Conservation (phyloP, 192 early-diverging fungal species). For the Backusella tarrabulga region DNA sequence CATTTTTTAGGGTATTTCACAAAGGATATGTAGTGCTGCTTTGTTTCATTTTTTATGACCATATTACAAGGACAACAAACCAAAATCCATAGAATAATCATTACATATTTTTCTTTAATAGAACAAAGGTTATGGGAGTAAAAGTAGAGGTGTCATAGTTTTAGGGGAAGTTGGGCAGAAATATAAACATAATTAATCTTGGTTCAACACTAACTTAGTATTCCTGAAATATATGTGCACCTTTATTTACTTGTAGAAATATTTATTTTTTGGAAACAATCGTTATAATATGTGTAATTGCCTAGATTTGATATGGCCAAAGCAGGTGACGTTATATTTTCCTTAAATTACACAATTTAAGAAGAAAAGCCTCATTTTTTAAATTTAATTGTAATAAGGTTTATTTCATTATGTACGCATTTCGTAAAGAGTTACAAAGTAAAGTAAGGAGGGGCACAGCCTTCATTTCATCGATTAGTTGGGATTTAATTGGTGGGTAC, state of each 20-base stretch:
- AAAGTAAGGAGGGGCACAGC: not conserved
- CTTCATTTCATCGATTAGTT: not conserved
- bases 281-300: not conserved
- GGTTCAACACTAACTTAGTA: not conserved
- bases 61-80: not conserved
- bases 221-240: not conserved
- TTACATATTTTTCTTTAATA: not conserved
- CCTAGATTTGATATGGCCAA: not conserved
- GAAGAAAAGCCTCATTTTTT: not conserved
- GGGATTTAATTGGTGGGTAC: not conserved
- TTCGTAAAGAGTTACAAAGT: not conserved
- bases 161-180: not conserved
- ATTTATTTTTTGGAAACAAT: not conserved
- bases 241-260: not conserved
- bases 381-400: not conserved
- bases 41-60: not conserved
- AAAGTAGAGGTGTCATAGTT: not conserved
- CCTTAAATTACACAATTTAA: not conserved
- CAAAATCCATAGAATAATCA: not conserved
- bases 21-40: not conserved
- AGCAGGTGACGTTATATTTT: not conserved
- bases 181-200: not conserved
- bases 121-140: not conserved
- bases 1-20: not conserved
- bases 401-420: slow-evolving; percentile 3